A percentile compares a stretch with the other conserved stretches of the same genome.
Evolutionary conservation across 345 rosid species (phyloP).

Genomic region (Conringia planisiliqua): DNA sequence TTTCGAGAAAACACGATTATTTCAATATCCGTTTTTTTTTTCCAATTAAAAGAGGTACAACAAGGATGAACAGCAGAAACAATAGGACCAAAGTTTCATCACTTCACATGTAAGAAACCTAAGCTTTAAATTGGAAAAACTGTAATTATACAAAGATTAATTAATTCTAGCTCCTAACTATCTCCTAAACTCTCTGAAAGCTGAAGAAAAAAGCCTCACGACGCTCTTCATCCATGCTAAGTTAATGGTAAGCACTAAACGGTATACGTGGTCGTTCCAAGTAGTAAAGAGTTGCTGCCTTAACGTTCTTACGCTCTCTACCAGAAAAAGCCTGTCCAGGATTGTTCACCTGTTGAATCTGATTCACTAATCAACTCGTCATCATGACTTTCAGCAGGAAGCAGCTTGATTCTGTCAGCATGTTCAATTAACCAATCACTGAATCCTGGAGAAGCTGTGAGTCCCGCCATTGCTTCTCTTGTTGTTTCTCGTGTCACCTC

Average conservation of each 20-base stretch:
- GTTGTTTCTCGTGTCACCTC: conserved; percentile 74
- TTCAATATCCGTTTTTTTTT: neutral
- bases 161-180: conserved; percentile 2
- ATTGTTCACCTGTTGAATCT: conserved; percentile 52
- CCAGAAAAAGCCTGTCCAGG: conserved; percentile 17
- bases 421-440: conserved; percentile 67
- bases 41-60: neutral
- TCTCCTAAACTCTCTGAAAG: neutral
- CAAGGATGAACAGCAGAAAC: neutral
- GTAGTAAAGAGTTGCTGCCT: neutral
- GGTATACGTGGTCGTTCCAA: neutral
- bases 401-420: conserved; percentile 64
- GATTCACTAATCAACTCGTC: conserved; percentile 65
- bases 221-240: neutral
- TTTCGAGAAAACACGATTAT: neutral
- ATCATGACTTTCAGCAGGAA: conserved; percentile 48
- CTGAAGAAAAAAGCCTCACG: neutral
- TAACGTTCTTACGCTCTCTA: neutral
- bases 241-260: neutral
- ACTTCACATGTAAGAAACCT: neutral
- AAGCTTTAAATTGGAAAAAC: neutral
- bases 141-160: conserved; percentile 9
- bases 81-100: neutral
- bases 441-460: conserved; percentile 73
- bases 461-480: conserved; percentile 53